Base-by-base conservation (phyloP, 2,329 filamentous ascomycete species). In the Arthrobotrys conoides region DNA sequence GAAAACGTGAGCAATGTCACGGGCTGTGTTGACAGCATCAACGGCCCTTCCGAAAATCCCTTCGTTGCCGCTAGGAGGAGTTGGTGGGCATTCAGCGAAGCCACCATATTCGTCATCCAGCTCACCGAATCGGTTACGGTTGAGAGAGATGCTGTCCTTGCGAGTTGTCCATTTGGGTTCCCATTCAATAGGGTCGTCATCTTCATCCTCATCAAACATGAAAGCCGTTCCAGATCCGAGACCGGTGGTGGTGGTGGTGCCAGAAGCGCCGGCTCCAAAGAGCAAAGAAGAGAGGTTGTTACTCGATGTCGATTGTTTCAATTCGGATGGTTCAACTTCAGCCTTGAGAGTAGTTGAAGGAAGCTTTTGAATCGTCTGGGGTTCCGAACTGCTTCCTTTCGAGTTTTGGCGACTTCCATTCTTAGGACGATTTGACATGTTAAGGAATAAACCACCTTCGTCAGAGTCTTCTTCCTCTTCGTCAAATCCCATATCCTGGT, bases 321-420 rank as follows among this genome's bases (percentile, higher is more conserved):
- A 86, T 78, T 95, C 92, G 0, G 91, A 90, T 0, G 91, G 92
- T 80, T 96, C 93, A 61, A 91, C 91, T 48, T 91, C 88, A 81
- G 93, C 95, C 82, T 97, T 97, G 59, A 96, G 87, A 0, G 92
- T 97, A 1, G 94, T 97, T 0, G 93, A 92, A 2, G 93, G 94
- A 8, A 97, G 87, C 85, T 92, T 96, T 6, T 93, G 93, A 82
- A 97, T 97, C 0, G 91, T 97, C 84, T 93, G 95, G 84, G 91
- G 93, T 80, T 94, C 92, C 22, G 75, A 78, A 9, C 18, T 49
- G 82, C 86, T 88, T 75, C 85, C 89, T 83, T 86, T 87, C 82
- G 85, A 91, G 78, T 83, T 88, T 84, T 82, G 90, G 85, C 87
- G 89, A 87, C 83, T 87, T 88, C 4, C 88, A 83, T 64, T 84